These are phyloP conservation scores for Entophlyctis luteolus DNA, from an alignment of 192 early-diverging fungal species.

Conservation along the genomic window DNA sequence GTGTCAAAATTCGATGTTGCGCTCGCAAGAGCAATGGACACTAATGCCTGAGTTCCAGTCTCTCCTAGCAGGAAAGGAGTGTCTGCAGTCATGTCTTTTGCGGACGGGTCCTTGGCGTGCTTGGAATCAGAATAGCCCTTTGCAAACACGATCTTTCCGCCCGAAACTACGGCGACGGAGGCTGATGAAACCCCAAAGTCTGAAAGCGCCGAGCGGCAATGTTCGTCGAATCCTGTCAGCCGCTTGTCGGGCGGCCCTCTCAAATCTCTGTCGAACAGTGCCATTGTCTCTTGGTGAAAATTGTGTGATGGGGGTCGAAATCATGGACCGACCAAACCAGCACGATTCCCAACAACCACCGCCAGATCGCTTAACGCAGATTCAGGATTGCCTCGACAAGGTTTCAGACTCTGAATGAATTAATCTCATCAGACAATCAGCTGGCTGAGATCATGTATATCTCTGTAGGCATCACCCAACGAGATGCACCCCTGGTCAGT, in stretches of 20 bases:
- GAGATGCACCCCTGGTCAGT: slow-evolving; percentile 41
- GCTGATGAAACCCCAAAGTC: neutral
- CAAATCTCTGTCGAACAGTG: slow-evolving; percentile 9
- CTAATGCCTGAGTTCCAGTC: neutral
- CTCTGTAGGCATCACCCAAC: slow-evolving; percentile 38
- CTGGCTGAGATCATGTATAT: slow-evolving; percentile 39
- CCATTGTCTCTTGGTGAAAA: neutral
- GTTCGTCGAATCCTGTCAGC: slow-evolving; percentile 18
- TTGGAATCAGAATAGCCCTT: neutral
- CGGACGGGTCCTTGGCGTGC: neutral
- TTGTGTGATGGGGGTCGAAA: too few relatives aligned
- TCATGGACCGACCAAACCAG: too few relatives aligned
- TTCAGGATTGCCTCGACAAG: slow-evolving; percentile 36
- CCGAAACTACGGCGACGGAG: slow-evolving; percentile 7
- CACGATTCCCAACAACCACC: too few relatives aligned
- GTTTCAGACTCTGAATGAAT: neutral
- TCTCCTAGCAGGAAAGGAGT: slow-evolving; percentile 1
- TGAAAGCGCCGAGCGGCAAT: neutral
- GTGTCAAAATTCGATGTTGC: neutral
- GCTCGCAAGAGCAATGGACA: slow-evolving; percentile 1
- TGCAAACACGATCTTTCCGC: slow-evolving; percentile 15
- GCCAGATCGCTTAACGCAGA: slow-evolving; percentile 36
- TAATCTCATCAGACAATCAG: slow-evolving; percentile 3
- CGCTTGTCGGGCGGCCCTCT: slow-evolving; percentile 21
- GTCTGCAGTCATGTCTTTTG: neutral